Evolutionary conservation across 2,329 filamentous ascomycete genomes (phyloP).

Genomic region (Lasiodiplodia sp.): DNA sequence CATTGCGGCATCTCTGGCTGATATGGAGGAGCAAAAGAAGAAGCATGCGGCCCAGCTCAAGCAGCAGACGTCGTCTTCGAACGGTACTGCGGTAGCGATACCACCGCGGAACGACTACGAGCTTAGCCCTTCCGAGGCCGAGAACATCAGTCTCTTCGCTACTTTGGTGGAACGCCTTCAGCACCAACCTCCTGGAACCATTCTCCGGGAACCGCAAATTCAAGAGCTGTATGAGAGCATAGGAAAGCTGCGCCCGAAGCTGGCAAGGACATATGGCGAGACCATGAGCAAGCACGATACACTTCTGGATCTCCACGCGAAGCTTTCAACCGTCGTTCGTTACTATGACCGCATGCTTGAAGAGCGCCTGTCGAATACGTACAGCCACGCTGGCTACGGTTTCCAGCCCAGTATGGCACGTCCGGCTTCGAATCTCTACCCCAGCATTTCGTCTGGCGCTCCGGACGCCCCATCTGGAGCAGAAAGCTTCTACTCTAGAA

Average conservation of each 20-base stretch:
- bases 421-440: slow-evolving; percentile 70
- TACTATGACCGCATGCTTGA: slow-evolving; percentile 99
- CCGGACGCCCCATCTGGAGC: slow-evolving; percentile 60
- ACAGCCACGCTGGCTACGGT: slow-evolving; percentile 67
- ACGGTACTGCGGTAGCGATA: slow-evolving; percentile 57
- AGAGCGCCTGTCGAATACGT: slow-evolving; percentile 90
- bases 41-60: slow-evolving; percentile 84
- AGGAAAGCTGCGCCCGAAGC: slow-evolving; percentile 87
- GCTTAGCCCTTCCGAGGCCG: slow-evolving; percentile 88
- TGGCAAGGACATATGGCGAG: slow-evolving; percentile 94
- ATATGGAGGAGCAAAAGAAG: slow-evolving; percentile 99
- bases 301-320: slow-evolving; percentile 90
- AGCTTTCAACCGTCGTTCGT: slow-evolving; percentile 92
- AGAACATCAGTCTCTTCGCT: slow-evolving; percentile 96
- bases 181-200: slow-evolving; percentile 93
- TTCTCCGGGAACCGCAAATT: slow-evolving; percentile 95
- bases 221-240: slow-evolving; percentile 98
- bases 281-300: slow-evolving; percentile 99
- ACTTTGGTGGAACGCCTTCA: slow-evolving; percentile 94
- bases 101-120: slow-evolving; percentile 91
- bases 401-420: slow-evolving; percentile 38
- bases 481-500: slow-evolving; percentile 84
- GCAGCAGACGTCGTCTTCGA: slow-evolving; percentile 71
- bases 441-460: slow-evolving; percentile 61
- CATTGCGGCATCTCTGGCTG: slow-evolving; percentile 90